These are phyloP conservation scores for Begonia peltatifolia DNA, from an alignment of 306 rosid genomes.

Conservation along the genomic window DNA sequence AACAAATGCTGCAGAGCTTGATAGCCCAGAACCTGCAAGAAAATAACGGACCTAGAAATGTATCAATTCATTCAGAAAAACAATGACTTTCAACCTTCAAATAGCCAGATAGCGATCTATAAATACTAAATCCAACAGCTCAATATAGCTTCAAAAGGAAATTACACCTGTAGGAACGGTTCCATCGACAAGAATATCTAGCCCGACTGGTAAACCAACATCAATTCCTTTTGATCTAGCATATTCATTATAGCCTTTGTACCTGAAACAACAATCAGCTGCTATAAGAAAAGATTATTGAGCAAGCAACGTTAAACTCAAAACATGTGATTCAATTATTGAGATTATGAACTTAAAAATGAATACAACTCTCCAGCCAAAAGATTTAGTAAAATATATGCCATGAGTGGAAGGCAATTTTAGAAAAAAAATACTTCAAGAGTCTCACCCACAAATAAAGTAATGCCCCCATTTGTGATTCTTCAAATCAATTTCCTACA, in stretches of 20 bases:
- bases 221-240: slow-evolving; percentile 49
- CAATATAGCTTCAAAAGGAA: background rate
- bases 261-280: slow-evolving; percentile 39
- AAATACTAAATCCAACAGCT: background rate
- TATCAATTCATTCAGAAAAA: too few species aligned
- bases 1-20: slow-evolving; percentile 97
- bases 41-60: background rate
- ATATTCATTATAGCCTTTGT: slow-evolving; percentile 73
- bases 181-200: slow-evolving; percentile 84
- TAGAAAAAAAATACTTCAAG: background rate
- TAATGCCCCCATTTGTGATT: slow-evolving; percentile 97
- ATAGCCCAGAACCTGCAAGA: slow-evolving; percentile 78
- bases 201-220: slow-evolving; percentile 62
- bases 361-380: too few species aligned
- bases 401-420: background rate
- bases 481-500: slow-evolving; percentile 78
- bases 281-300: slow-evolving; percentile 1
- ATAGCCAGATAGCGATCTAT: too few species aligned
- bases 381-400: too few species aligned
- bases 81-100: too few species aligned
- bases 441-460: slow-evolving; percentile 77
- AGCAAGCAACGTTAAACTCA: background rate
- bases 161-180: slow-evolving; percentile 76
- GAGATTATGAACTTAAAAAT: too few species aligned
- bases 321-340: too few species aligned